A percentile compares a stretch with the other conserved stretches of the same genome.
Evolutionary conservation across 169 alveolate genomes (phyloP).

Genomic region (Amoebophrya sp.): DNA sequence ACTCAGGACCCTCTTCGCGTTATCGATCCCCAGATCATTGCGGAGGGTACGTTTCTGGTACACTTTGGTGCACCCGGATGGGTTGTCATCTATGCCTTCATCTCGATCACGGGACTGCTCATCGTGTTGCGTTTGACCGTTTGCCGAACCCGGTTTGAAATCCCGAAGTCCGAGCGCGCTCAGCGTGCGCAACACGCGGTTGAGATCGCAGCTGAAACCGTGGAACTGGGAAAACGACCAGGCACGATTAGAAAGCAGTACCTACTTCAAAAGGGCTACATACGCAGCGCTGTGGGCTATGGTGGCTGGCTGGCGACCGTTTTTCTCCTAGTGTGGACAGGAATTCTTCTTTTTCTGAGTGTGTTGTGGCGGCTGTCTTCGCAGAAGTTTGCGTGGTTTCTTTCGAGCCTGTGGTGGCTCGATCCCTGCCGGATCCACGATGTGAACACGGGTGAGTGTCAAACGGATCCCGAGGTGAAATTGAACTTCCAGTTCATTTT

Average conservation of each 20-base stretch:
- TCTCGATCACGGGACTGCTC: neutral
- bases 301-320: neutral
- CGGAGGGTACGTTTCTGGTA: no score
- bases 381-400: no score
- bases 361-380: no score
- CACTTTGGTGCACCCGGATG: no score
- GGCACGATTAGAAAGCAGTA: neutral
- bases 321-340: no score
- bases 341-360: no score
- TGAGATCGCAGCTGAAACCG: neutral
- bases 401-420: no score
- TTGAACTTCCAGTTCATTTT: neutral
- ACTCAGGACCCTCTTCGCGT: no score
- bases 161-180: neutral
- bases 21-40: no score
- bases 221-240: neutral
- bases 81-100: neutral
- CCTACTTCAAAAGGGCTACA: neutral
- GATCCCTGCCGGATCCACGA: no score
- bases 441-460: no score
- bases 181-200: neutral
- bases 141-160: neutral
- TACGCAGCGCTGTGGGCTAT: neutral
- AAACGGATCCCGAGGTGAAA: neutral
- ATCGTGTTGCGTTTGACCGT: neutral